phyloP scores from a whole-genome alignment of 257 asterid species.

The Scutellaria minor region DNA sequence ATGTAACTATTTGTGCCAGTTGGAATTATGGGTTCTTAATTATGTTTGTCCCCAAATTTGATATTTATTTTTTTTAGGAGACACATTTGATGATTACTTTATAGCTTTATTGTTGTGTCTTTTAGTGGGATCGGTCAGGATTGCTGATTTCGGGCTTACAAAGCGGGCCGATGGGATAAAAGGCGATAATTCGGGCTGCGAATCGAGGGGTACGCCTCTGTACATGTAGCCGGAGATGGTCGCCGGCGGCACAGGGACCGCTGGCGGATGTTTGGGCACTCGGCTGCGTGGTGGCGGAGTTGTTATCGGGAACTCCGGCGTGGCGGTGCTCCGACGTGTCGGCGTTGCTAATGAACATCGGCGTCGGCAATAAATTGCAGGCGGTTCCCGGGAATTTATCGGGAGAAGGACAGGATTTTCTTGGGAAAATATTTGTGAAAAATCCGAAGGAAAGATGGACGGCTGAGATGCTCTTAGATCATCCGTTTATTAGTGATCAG shows the following conservation, averaged over 20 bases:
- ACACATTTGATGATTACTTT: neutral
- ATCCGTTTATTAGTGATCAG: slow-evolving; percentile 37
- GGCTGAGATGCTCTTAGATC: slow-evolving; percentile 61
- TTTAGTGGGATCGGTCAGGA: slow-evolving; percentile 13
- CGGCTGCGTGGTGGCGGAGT: slow-evolving; percentile 50
- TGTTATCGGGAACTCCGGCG: slow-evolving; percentile 45
- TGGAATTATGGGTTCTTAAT: slow-evolving; percentile 34
- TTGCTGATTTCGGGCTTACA: slow-evolving; percentile 62
- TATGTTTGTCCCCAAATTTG: slow-evolving; percentile 23
- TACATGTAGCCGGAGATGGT: slow-evolving; percentile 61
- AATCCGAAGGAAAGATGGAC: slow-evolving; percentile 53
- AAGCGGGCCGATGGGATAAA: slow-evolving; percentile 29
- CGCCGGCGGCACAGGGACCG: slow-evolving; percentile 40
- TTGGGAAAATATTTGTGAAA: slow-evolving; percentile 42
- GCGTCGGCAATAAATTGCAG: slow-evolving; percentile 42
- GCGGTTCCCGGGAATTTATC: slow-evolving; percentile 41
- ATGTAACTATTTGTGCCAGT: slow-evolving; percentile 37
- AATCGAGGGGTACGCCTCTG: slow-evolving; percentile 50
- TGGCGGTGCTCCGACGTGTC: slow-evolving; percentile 47
- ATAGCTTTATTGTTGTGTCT: neutral
- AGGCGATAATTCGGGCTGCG: slow-evolving; percentile 16
- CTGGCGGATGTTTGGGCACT: slow-evolving; percentile 56
- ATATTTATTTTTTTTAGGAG: neutral
- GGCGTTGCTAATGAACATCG: slow-evolving; percentile 44
- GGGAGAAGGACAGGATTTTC: slow-evolving; percentile 46